Base-by-base conservation (phyloP, 1,284 basidiomycete genomes). In the Wallemia hederae region DNA sequence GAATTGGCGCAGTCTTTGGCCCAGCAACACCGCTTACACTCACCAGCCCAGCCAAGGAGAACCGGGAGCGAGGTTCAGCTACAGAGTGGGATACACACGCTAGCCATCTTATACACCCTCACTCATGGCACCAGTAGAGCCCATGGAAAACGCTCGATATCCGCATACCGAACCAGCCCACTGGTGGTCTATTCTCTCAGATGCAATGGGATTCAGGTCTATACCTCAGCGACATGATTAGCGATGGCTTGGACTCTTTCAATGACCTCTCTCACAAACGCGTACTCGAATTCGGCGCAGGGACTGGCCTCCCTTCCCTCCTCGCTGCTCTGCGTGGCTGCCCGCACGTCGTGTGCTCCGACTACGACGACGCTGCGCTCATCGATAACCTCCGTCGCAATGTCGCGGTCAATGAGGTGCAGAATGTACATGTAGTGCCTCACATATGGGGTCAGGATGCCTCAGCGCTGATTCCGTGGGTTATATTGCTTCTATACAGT, bases 181-280 rank as follows among this genome's bases (percentile, higher is more conserved):
- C 24, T 3, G 25, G 17, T 15, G 27, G 25, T 58, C n/a, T 58
- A 28, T 58, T 58, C 24, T 5, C 15, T 26, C 56, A 58, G 24
- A 26, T 58, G 56, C 56, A 58, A 28, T 58, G 56, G 56, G 56
- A 58, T 28, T 26, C 15, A 3, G 56, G 56, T 58, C 25, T 58
- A 2, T 28, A 11, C 24, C 27, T 26, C 7, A 14, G 9, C 9
- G 56, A 58, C 25, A 58, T 58, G 56, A 58, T 58, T 24, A 11
- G 25, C 24, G 24, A 26, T 58, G 25, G 25, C 7, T 14, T 3
- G n/a, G 56, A 15, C 17, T 7, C 25, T 24, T 26, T 58, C 24
- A 3, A 28, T 22, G 24, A 28, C n/a, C 24, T 49, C 11, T 49
- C 39, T 5, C 11, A 49, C 22, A 49, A 28, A 24, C 24, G 56